Percentiles rank a stretch among this genome's conserved stretches.
Conservation (phyloP, 2,329 filamentous ascomycete species). For the Westerdykella sp. region DNA sequence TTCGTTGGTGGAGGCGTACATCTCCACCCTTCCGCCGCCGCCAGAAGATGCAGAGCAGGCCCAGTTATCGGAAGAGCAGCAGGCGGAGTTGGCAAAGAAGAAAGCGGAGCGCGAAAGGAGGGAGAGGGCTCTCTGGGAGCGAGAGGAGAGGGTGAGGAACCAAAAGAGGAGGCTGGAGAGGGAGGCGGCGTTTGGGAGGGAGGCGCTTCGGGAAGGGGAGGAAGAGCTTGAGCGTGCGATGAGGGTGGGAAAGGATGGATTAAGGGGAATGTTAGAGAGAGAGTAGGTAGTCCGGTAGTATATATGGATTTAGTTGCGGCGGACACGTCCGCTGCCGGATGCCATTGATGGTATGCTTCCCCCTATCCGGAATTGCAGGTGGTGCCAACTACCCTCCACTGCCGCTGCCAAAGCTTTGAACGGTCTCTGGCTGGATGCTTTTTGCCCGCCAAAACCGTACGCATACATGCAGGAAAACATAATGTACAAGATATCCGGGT, state of each 20-base stretch:
- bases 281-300: too few species aligned
- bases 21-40: conserved; percentile 57
- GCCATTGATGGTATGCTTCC: too few species aligned
- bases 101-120: conserved; percentile 40
- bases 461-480: too few species aligned
- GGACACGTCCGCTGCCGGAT: too few species aligned
- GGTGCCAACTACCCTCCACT: too few species aligned
- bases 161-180: conserved; percentile 56
- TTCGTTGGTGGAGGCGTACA: conserved; percentile 58
- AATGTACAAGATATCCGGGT: too few species aligned
- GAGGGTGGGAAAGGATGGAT: conserved; percentile 59
- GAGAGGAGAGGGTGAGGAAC: conserved; percentile 57
- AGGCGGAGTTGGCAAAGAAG: conserved; percentile 44
- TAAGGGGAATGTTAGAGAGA: conserved; percentile 53
- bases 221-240: conserved; percentile 62
- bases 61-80: conserved; percentile 41
- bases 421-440: too few species aligned
- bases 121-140: conserved; percentile 61
- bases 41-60: conserved; percentile 39
- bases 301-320: too few species aligned
- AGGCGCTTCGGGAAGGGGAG: conserved; percentile 59
- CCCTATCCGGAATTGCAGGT: too few species aligned
- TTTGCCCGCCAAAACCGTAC: too few species aligned
- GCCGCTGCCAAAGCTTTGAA: too few species aligned
- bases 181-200: conserved; percentile 56